Evolutionary conservation across 257 asterid genomes (phyloP), one percentile per base, ranked within the genome.

Genomic region (Plantago major): DNA sequence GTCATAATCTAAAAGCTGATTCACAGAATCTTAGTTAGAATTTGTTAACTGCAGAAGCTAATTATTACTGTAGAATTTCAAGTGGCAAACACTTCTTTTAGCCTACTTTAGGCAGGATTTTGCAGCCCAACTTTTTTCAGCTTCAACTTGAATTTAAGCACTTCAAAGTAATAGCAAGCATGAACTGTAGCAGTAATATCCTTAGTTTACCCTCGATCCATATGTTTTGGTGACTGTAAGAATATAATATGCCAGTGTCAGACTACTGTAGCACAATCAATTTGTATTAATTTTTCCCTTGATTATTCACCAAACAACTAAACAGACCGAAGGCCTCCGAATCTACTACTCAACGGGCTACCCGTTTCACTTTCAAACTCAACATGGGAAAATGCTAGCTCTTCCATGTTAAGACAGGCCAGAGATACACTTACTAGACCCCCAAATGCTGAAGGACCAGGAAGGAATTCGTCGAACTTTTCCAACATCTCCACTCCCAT

Each of bases 321-420:
- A 68, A 60, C 79, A 80, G 81, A 74, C 30, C 65, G 49, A 10
- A 80, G 74, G 50, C 62, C 66, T 38, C 63, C 65, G 30, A 69
- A 66, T 51, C 28, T 74, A 9, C 58, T 63, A 11, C 14, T 76
- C 57, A 64, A 62, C 16, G 82, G 78, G 6, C 71, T 66, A 46
- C 78, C 82, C 1, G 55, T 73, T 17, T 49, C 79, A 5, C 67
- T 74, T 26, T 52, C 79, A 42, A 67, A 58, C 40, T 51, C 69
- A 48, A 42, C 71, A 10, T 75, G 75, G 78, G 80, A 68, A 44
- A 62, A 70, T 16, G 63, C 16, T 12, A 28, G 33, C 52, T 42
- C 46, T 19, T 33, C 64, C 16, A 42, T 38, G 37, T 15, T 67
- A 3, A 63, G 58, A 9, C 70, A 71, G 22, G 49, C 62, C 3